A percentile compares a stretch with the other conserved stretches of the same genome.
Conservation (phyloP, 768 basidiomycete species). For the Phallus indusiatus region DNA sequence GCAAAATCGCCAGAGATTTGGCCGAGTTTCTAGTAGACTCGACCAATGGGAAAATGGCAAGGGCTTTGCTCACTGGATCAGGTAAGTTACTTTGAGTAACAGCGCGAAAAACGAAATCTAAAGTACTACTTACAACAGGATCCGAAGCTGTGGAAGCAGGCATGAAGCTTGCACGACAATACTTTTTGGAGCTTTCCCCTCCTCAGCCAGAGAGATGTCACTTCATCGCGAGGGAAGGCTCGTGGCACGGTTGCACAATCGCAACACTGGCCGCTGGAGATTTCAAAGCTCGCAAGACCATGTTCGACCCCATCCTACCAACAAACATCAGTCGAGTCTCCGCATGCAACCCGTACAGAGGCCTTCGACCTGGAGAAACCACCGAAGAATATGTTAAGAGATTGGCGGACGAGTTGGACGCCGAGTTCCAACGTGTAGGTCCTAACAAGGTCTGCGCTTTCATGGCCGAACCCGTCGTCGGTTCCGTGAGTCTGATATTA, state of each 20-base stretch:
- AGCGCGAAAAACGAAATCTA: background rate
- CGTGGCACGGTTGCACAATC: constrained; percentile 24
- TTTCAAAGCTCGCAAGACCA: constrained; percentile 13
- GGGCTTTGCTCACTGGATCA: constrained; percentile 18
- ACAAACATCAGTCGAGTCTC: no score
- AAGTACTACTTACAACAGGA: background rate
- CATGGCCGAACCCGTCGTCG: constrained; percentile 19
- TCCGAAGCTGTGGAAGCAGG: constrained; percentile 22
- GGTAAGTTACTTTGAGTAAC: constrained; percentile 9
- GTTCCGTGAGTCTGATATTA: constrained; percentile 18
- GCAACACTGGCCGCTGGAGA: constrained; percentile 14
- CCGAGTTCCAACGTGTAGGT: constrained; percentile 21
- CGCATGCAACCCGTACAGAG: no score
- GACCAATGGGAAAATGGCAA: constrained; percentile 19
- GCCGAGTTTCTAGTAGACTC: constrained; percentile 17
- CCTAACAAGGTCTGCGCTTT: constrained; percentile 18
- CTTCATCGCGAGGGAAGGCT: constrained; percentile 21
- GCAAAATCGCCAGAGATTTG: constrained; percentile 20
- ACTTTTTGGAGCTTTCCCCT: constrained; percentile 16
- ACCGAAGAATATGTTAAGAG: constrained; percentile 15
- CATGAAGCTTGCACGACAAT: constrained; percentile 19
- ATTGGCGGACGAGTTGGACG: constrained; percentile 23
- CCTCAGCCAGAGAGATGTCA: constrained; percentile 16
- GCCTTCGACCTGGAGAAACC: no score
- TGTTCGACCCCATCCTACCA: constrained; percentile 9